Evolutionary conservation across 768 basidiomycete genomes (phyloP), one percentile per base, ranked within the genome.

Genomic region (Leccinum variicolor): DNA sequence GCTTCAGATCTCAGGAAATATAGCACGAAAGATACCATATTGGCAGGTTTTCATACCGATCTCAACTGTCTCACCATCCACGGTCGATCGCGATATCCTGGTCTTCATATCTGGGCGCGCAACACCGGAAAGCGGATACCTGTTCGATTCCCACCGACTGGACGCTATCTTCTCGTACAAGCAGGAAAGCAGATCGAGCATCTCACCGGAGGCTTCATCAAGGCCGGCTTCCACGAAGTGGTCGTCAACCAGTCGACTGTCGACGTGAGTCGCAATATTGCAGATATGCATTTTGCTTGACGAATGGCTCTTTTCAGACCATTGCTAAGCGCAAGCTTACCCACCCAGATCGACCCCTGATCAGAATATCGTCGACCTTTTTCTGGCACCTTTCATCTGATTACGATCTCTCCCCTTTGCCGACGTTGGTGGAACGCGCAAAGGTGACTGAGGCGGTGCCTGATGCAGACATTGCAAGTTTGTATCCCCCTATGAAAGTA

Each of bases 151-250:
- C 94, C 94, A 1, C 77, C 82, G 1, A 90, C 89, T 4, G 86
- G 86, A 50, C 82, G 86, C 41, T 86, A 87, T 68, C 80, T 98
- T 33, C 82, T 98, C 14, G 92, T 98, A 1, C 95, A 98, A 73
- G 94, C 94, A 2, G 95, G 95, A 41, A 96, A 94, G 73, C 95
- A 98, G 69, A 81, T 98, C 11, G 95, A 97, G 69, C 91, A 92
- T 72, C 76, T 94, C 45, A 85, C 80, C 23, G 89, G 88, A 15
- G 90, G 95, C 0, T 74, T 95, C 28, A 85, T 98, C 68, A 90
- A 90, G 66, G 95, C 95, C 13, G 95, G 95, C 4, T 96, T 82
- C 69, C 95, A 98, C 64, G 95, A 98, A 66, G 95, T 98, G 6
- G 91, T 93, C 6, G 93, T 95, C 41, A 97, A 91, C 55, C 82